These are phyloP conservation scores for Capsella rubella DNA, from an alignment of 441 rosid genomes.

Conservation along the genomic window DNA sequence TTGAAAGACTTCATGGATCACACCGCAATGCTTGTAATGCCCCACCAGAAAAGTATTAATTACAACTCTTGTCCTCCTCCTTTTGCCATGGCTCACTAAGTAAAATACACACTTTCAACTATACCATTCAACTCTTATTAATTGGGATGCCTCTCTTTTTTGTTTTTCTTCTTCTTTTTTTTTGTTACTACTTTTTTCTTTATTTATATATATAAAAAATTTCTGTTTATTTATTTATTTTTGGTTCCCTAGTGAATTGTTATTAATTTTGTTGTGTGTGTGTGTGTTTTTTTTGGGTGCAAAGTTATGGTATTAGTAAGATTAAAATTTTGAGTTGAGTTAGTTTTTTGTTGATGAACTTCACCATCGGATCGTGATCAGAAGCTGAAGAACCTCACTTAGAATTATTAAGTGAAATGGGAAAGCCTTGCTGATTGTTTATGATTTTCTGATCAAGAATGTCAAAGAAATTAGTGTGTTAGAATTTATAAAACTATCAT, in stretches of 20 bases:
- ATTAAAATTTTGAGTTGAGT: constrained; percentile 10
- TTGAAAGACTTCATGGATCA: constrained; percentile 97
- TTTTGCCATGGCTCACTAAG: constrained; percentile 80
- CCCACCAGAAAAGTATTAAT: constrained; percentile 81
- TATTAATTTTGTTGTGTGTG: background rate
- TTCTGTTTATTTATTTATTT: constrained; percentile 18
- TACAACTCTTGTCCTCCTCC: constrained; percentile 47
- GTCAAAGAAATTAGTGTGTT: background rate
- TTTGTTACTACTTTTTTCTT: background rate
- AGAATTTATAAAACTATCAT: background rate
- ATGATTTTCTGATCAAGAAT: background rate
- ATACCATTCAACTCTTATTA: background rate
- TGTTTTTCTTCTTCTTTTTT: background rate
- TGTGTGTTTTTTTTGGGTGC: background rate
- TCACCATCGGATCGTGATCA: background rate
- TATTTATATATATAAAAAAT: background rate
- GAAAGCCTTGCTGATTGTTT: background rate
- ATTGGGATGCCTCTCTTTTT: background rate
- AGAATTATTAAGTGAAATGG: background rate
- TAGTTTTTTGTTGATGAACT: background rate
- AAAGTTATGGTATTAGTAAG: constrained; percentile 24
- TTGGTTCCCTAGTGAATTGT: constrained; percentile 16
- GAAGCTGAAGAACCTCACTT: background rate
- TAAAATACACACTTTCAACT: constrained; percentile 20
- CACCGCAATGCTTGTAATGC: constrained; percentile 92